Conservation (phyloP, 148 eudicot genomes). For the Arbutus unedo region DNA sequence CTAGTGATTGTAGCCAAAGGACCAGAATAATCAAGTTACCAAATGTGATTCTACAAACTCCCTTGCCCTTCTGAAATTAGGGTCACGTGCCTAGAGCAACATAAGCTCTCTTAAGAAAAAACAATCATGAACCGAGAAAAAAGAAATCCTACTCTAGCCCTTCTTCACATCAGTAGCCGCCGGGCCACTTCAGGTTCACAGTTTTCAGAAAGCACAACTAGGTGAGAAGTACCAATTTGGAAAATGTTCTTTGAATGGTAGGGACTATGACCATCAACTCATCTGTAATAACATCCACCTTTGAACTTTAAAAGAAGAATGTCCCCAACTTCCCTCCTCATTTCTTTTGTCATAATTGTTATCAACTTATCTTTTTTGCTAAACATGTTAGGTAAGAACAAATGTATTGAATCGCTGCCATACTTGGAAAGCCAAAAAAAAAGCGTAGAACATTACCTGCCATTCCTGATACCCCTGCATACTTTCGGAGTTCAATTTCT, state of each 20-base stretch:
- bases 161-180: too few species aligned
- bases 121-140: background rate
- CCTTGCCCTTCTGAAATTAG: background rate
- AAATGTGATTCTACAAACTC: background rate
- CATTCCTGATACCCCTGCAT: constrained; percentile 57
- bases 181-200: background rate
- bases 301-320: background rate
- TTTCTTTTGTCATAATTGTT: constrained; percentile 3
- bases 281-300: background rate
- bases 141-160: background rate
- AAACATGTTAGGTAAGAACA: too few species aligned
- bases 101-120: background rate
- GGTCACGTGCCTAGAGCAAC: background rate
- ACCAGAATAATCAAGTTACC: background rate
- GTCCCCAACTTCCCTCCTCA: background rate
- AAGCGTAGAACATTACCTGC: constrained; percentile 35
- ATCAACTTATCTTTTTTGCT: background rate
- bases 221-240: background rate
- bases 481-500: constrained; percentile 55
- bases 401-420: too few species aligned
- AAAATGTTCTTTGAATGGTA: background rate
- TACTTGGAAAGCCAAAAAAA: background rate
- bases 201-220: background rate
- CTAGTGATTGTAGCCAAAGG: background rate
- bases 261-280: background rate